Evolutionary conservation across 192 early-diverging fungal genomes (phyloP), one percentile per base, ranked within the genome.

Genomic region (Lunasporangiospora selenospora): DNA sequence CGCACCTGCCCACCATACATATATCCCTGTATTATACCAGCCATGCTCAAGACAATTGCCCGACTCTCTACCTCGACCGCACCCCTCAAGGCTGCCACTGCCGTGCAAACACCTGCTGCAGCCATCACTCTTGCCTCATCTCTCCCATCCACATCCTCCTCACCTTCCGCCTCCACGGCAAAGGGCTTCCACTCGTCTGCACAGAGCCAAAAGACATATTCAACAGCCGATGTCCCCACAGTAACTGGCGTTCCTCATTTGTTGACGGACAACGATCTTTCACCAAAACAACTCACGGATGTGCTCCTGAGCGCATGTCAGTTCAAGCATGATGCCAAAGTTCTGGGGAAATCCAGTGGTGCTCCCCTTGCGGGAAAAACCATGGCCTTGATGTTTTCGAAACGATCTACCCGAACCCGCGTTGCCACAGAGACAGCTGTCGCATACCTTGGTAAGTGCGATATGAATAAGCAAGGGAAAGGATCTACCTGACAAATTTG

Each of bases 361-460:
- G 78, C 60, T 24, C 90, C 91, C 18, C 77, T 92, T 42, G 65
- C 78, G 19, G 95, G 96, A 27, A 90, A 96, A 57, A 95, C 95
- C 1, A 83, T 99, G 8, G 98, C 86, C 2, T 77, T 99, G 33
- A 82, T 98, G 62, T 99, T 99, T 40, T 92, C 98, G 15, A 99
- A 99, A 67, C 88, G 94, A 43, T 92, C 89, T 3, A 99, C 98
- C 6, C 92, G 98, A 42, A 99, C 98, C 13, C 87, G 98, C 36
- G 94, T 99, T 34, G 94, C 95, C 9, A 88, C 93, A 48, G 98
- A 99, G 73, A 83, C 93, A 11, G 92, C 95, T 1, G 88, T 95
- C 51, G 88, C 95, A 0, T 94, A 93, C 64, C 84, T 94, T 45
- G 84, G 84, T 82, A 83, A 32, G 27, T 21, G 16, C 21, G 21